Base-by-base conservation (phyloP, 345 rosid species). In the Gossypioides kirkii region DNA sequence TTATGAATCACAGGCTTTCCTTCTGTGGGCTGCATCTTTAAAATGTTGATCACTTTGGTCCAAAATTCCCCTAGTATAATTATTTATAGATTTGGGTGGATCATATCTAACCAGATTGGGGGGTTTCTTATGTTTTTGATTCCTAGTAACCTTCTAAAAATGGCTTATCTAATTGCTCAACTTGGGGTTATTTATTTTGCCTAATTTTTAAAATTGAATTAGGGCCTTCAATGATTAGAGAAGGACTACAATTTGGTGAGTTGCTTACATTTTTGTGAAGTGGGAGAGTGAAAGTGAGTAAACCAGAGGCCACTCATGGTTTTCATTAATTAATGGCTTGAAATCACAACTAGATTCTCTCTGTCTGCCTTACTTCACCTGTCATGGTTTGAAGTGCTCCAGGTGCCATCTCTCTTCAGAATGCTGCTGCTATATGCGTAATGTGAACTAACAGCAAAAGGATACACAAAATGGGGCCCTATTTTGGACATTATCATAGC, bases 341-440 rank as follows among this genome's bases (percentile, higher is more conserved):
- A 41, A 41, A 56, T 71, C 74, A 22, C 1, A 56, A 55, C 52
- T 56, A 38, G 73, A 70, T 54, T 54, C 73, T 55, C 50, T 56
- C 42, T 69, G 72, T 69, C 72, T 28, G 60, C 72, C 72, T 71
- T 41, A 1, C 42, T 71, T 9, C 32, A 38, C 14, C 7, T 52
- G 36, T 20, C 6, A 4, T 13, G 42, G 25, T 4, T 36, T 71
- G 20, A 12, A 69, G 61, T 54, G 55, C 14, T 2, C 7, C 54
- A 45, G 6, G 38, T 66, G 69, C 10, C 56, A n/a, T 17, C 38
- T 32, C 0, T 32, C 38, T 32, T 6, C 38, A 32, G 7, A 32
- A 32, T 32, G 7, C 38, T 4, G 38, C 38, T 5, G 38, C 38
- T 32, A 5, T 32, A 4, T 32, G 7, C 38, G 38, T 32, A 32